Evolutionary conservation across 352 stramenopile species (phyloP).

Genomic region (Blastocystis sp.): DNA sequence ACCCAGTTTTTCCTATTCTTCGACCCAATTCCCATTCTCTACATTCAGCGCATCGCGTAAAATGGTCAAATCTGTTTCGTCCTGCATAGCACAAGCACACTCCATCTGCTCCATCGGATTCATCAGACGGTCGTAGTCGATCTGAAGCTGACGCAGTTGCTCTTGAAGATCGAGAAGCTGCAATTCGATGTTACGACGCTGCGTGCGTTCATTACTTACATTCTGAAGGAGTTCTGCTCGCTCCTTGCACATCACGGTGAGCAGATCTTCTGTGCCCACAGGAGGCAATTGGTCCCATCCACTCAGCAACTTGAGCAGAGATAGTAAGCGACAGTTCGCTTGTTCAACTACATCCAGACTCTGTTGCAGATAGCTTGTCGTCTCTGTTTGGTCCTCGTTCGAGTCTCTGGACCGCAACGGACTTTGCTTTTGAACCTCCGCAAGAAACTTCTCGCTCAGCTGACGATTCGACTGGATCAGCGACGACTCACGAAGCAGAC

Average conservation of each 20-base stretch:
- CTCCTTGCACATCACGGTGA: not conserved
- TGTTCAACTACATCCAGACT: not conserved
- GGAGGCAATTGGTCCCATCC: not conserved
- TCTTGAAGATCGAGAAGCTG: not conserved
- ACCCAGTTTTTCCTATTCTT: conserved; percentile 25
- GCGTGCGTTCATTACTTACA: not conserved
- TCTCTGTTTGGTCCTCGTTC: not conserved
- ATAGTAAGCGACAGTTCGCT: not conserved
- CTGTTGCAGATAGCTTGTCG: not conserved
- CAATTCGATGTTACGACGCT: not conserved
- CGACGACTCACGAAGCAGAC: not conserved
- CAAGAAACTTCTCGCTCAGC: not conserved
- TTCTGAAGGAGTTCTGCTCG: not conserved
- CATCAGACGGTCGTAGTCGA: conserved; percentile 15
- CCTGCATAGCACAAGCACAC: not conserved
- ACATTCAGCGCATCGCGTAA: conserved; percentile 1
- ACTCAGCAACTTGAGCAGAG: not conserved
- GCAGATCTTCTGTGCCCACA: not conserved
- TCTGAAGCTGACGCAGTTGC: not conserved
- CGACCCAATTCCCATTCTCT: not conserved
- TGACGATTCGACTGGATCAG: not conserved
- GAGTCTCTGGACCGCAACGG: not conserved
- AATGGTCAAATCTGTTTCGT: conserved; percentile 22
- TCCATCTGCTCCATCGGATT: conserved; percentile 45
- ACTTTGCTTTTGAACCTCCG: not conserved